Percentiles rank a stretch among this genome's conserved stretches.
Evolutionary conservation across 2,329 filamentous ascomycete genomes (phyloP).

Genomic region (Seiridium cupressi): DNA sequence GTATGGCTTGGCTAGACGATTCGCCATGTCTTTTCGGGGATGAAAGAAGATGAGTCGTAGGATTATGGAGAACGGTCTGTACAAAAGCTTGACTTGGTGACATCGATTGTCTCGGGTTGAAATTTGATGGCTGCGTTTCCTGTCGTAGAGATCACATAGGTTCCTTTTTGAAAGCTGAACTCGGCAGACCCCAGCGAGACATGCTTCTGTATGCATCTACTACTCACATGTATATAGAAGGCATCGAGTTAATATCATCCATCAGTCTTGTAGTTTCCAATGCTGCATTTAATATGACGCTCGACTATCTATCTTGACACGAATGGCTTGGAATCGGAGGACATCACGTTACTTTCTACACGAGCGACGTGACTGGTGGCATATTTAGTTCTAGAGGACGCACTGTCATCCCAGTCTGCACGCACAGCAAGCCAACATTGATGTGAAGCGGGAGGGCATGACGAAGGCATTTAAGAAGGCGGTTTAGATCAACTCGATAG

Average conservation of each 20-base stretch:
- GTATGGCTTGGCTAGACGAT: too few species aligned
- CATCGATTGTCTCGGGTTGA: slow-evolving; percentile 31
- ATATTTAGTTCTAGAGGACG: slow-evolving; percentile 27
- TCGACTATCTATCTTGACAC: slow-evolving; percentile 43
- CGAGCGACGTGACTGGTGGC: slow-evolving; percentile 33
- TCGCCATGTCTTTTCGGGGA: too few species aligned
- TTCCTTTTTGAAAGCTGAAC: slow-evolving; percentile 13
- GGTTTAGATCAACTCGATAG: not conserved
- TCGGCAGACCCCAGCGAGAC: not conserved
- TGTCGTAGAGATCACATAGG: slow-evolving; percentile 18
- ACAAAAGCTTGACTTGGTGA: too few species aligned
- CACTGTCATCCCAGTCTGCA: slow-evolving; percentile 29
- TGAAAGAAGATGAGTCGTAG: too few species aligned
- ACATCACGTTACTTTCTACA: slow-evolving; percentile 31
- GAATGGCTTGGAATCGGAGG: slow-evolving; percentile 40
- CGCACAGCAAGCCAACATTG: slow-evolving; percentile 23
- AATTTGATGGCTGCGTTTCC: slow-evolving; percentile 22
- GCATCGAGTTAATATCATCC: slow-evolving; percentile 23
- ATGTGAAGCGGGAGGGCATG: not conserved
- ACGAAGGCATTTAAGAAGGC: not conserved
- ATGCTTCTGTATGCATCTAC: not conserved
- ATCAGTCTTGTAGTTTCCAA: slow-evolving; percentile 26
- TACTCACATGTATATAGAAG: slow-evolving; percentile 16
- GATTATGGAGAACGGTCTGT: too few species aligned
- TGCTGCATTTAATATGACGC: slow-evolving; percentile 27